These are phyloP conservation scores for Solanum ahanhuiri DNA, from an alignment of 257 asterid genomes.

Conservation along the genomic window DNA sequence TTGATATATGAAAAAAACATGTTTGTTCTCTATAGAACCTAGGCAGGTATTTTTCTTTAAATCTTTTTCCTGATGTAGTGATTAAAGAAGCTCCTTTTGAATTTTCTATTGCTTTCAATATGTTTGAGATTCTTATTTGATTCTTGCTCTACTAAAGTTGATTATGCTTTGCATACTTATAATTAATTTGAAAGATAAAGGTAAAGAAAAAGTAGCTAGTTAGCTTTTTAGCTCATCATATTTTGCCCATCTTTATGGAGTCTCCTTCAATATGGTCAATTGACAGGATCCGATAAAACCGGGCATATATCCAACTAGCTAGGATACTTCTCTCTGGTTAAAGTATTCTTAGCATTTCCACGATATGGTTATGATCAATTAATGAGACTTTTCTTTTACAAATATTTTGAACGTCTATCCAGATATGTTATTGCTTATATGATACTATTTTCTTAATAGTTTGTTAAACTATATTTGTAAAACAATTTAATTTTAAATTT, in stretches of 20 bases:
- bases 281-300: slow-evolving; percentile 52
- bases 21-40: not conserved
- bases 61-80: not conserved
- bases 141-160: not conserved
- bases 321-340: not conserved
- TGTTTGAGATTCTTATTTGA: not conserved
- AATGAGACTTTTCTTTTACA: not conserved
- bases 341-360: no score
- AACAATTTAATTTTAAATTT: no score
- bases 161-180: not conserved
- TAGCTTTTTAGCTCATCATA: slow-evolving; percentile 19
- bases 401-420: not conserved
- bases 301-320: slow-evolving; percentile 3
- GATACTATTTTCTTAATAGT: not conserved
- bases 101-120: not conserved
- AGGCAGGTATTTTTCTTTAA: not conserved
- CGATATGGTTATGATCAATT: not conserved
- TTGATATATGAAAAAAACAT: slow-evolving; percentile 8
- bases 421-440: no score
- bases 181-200: not conserved
- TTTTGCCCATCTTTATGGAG: slow-evolving; percentile 4
- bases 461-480: no score
- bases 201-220: not conserved
- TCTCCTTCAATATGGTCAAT: slow-evolving; percentile 8
- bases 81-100: not conserved